Percentiles rank a stretch among this genome's conserved stretches.
Evolutionary conservation across 129 eudicot species (phyloP).

Genomic region (Helichrysum umbraculigerum): DNA sequence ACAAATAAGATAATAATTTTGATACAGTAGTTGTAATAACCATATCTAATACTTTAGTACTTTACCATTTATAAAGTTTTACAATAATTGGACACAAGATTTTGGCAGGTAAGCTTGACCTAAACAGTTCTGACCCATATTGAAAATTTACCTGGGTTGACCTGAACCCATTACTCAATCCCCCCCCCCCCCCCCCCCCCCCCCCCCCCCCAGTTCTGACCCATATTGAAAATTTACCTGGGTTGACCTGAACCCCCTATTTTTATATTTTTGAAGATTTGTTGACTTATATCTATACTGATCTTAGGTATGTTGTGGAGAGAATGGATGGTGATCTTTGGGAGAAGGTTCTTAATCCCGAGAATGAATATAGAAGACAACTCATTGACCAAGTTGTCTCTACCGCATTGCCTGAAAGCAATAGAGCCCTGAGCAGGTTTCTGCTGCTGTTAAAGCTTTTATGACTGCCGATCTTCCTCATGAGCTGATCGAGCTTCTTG

Average conservation of each 20-base stretch:
- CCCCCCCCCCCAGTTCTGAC: not conserved
- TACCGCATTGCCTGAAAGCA: conserved; percentile 87
- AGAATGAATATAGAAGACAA: conserved; percentile 87
- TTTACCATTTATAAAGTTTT: not conserved
- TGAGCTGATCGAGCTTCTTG: conserved; percentile 89
- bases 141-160: not conserved
- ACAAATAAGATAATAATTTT: not conserved
- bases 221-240: not conserved
- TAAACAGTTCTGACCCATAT: not conserved
- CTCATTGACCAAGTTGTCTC: conserved; percentile 98
- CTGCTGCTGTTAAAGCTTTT: conserved; percentile 95
- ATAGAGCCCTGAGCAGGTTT: conserved; percentile 95
- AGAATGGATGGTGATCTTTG: conserved; percentile 98
- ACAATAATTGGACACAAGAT: not conserved
- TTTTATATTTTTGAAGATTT: not conserved
- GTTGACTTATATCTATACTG: conserved; percentile 14
- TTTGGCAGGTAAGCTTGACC: not conserved
- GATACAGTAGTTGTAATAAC: not conserved
- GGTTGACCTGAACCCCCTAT: not conserved
- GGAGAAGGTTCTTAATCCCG: conserved; percentile 95
- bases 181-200: too few relatives aligned
- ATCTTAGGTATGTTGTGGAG: conserved; percentile 82
- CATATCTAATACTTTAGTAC: not conserved
- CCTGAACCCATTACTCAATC: not conserved
- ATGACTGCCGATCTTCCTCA: conserved; percentile 99